phyloP scores from a whole-genome alignment of 352 stramenopile genomes.

The Phytophthora hybrid region DNA sequence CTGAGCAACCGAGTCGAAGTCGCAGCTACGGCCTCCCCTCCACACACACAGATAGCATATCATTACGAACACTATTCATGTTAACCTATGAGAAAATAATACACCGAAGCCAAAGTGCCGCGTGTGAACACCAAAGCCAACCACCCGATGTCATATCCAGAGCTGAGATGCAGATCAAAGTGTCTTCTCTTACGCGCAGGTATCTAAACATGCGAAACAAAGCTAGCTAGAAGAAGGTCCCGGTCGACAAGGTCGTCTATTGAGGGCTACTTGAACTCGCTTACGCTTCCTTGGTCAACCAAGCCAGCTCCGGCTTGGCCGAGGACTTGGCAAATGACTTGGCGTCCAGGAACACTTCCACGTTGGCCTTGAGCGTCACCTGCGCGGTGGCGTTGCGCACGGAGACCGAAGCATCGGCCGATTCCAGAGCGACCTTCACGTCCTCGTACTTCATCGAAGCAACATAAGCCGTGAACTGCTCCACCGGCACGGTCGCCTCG shows the following conservation, averaged over 20 bases:
- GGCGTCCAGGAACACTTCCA: slow-evolving; percentile 81
- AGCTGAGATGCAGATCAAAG: neutral
- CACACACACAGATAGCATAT: slow-evolving; percentile 27
- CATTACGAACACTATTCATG: slow-evolving; percentile 41
- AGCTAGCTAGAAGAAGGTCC: neutral
- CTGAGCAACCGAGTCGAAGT: slow-evolving; percentile 18
- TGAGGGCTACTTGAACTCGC: slow-evolving; percentile 7
- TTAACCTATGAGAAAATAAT: slow-evolving; percentile 48
- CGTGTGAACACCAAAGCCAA: slow-evolving; percentile 17
- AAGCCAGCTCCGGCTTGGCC: slow-evolving; percentile 52
- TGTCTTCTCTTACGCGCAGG: slow-evolving; percentile 20
- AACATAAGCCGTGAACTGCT: slow-evolving; percentile 71
- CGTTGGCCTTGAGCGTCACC: slow-evolving; percentile 60
- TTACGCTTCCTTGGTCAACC: slow-evolving; percentile 51
- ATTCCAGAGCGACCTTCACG: slow-evolving; percentile 65
- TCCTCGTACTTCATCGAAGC: slow-evolving; percentile 85
- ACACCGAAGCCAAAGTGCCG: slow-evolving; percentile 28
- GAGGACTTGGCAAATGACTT: slow-evolving; percentile 64
- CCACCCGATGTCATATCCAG: neutral
- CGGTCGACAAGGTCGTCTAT: neutral
- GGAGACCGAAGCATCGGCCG: slow-evolving; percentile 42
- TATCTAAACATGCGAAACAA: slow-evolving; percentile 17
- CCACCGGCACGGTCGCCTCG: slow-evolving; percentile 43
- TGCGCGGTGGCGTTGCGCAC: slow-evolving; percentile 55
- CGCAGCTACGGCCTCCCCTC: neutral